phyloP scores from a whole-genome alignment of 768 basidiomycete genomes.

The Hysterangium stoloniferum region DNA sequence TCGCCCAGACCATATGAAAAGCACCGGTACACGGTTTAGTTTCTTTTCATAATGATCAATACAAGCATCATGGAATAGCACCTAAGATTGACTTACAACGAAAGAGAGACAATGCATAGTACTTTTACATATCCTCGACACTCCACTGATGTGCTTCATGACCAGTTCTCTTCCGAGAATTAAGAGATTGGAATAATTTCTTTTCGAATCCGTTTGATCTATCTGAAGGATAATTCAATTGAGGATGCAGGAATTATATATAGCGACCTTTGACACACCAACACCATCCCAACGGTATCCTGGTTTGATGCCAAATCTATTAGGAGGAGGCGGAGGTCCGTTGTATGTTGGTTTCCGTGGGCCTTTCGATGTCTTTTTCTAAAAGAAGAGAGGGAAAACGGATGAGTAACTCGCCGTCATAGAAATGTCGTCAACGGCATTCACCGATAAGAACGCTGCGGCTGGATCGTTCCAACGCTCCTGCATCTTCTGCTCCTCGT shows the following conservation, averaged over 20 bases:
- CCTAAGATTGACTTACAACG: too few species aligned
- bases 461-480: conserved; percentile 98
- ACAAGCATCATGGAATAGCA: too few species aligned
- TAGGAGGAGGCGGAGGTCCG: conserved; percentile 86
- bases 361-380: conserved; percentile 73
- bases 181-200: conserved; percentile 79
- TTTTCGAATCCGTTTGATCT: conserved; percentile 92
- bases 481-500: conserved; percentile 72
- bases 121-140: conserved; percentile 83
- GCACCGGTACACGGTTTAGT: too few species aligned
- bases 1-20: too few species aligned
- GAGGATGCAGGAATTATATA: conserved; percentile 2
- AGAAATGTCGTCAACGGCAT: conserved; percentile 19
- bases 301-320: conserved; percentile 91
- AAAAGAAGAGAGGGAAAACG: conserved; percentile 8
- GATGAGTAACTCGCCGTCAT: neutral
- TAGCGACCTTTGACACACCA: conserved; percentile 41
- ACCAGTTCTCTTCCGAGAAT: conserved; percentile 61
- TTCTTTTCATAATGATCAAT: too few species aligned
- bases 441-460: conserved; percentile 82
- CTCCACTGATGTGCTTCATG: conserved; percentile 79
- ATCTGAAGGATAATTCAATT: conserved; percentile 44
- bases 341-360: conserved; percentile 77
- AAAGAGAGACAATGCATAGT: too few species aligned
- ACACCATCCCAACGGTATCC: conserved; percentile 99